phyloP scores from a whole-genome alignment of 2,329 filamentous ascomycete species.

The Pestalotiopsis sp. region DNA sequence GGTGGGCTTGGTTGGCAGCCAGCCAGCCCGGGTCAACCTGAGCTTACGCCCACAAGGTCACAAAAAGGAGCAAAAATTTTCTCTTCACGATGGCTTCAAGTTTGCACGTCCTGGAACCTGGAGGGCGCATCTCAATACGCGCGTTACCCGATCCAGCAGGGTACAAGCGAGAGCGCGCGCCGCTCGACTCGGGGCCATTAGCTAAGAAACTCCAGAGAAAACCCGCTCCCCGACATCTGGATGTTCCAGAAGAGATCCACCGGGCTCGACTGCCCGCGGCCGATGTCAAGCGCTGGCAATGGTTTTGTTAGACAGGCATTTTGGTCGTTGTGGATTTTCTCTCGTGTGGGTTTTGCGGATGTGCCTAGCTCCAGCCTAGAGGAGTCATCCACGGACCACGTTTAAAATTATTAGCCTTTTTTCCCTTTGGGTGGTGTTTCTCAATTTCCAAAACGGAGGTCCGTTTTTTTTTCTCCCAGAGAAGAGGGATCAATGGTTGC shows the following conservation, averaged over 20 bases:
- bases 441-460: too few species aligned
- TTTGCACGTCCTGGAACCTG: background rate
- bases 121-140: background rate
- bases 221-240: background rate
- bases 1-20: background rate
- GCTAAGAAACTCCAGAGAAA: background rate
- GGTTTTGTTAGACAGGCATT: too few species aligned
- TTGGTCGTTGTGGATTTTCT: background rate
- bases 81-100: slow-evolving; percentile 14
- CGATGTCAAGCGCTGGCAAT: slow-evolving; percentile 1
- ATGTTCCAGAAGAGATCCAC: slow-evolving; percentile 8
- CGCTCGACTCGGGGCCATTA: slow-evolving; percentile 1
- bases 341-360: background rate
- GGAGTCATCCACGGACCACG: background rate
- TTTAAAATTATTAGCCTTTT: background rate
- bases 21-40: background rate
- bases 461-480: background rate
- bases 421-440: too few species aligned
- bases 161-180: slow-evolving; percentile 3
- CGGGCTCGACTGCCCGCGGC: background rate
- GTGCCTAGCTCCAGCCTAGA: background rate
- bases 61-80: slow-evolving; percentile 9
- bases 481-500: background rate
- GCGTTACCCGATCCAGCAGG: slow-evolving; percentile 2
- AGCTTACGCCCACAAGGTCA: background rate